Evolutionary conservation across 2,329 filamentous ascomycete genomes (phyloP).

Genomic region (Sarocladium strictum): DNA sequence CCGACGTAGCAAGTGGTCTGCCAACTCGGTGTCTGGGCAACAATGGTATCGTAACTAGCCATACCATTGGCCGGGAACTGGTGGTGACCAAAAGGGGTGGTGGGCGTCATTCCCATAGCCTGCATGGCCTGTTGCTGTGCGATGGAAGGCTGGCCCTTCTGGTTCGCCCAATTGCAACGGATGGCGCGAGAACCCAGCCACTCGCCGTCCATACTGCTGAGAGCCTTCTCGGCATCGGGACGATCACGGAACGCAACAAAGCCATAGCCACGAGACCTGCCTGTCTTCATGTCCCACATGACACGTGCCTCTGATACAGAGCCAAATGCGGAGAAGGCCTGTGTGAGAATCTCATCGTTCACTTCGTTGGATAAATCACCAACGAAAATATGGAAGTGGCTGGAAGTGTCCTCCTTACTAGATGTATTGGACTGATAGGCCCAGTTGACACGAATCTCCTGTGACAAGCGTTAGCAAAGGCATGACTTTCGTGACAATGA

Average conservation of each 20-base stretch:
- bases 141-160: conserved; percentile 99
- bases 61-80: conserved; percentile 96
- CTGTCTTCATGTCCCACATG: conserved; percentile 99
- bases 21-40: conserved; percentile 92
- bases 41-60: conserved; percentile 96
- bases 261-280: conserved; percentile 91
- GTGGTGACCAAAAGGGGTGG: conserved; percentile 92
- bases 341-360: conserved; percentile 88
- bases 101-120: conserved; percentile 96
- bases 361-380: conserved; percentile 97
- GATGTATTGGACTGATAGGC: conserved; percentile 94
- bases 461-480: conserved; percentile 18
- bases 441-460: conserved; percentile 99
- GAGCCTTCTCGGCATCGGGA: conserved; percentile 85
- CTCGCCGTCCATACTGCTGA: conserved; percentile 98
- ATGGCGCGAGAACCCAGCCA: conserved; percentile 98
- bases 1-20: conserved; percentile 98
- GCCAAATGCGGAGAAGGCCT: conserved; percentile 94
- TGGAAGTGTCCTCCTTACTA: conserved; percentile 95
- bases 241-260: conserved; percentile 97
- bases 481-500: background rate
- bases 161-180: conserved; percentile 99
- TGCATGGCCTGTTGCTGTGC: conserved; percentile 96
- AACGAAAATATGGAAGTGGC: conserved; percentile 98
- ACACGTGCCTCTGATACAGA: conserved; percentile 95